Evolutionary conservation across 345 rosid genomes (phyloP).

Genomic region (Syzygium grande): DNA sequence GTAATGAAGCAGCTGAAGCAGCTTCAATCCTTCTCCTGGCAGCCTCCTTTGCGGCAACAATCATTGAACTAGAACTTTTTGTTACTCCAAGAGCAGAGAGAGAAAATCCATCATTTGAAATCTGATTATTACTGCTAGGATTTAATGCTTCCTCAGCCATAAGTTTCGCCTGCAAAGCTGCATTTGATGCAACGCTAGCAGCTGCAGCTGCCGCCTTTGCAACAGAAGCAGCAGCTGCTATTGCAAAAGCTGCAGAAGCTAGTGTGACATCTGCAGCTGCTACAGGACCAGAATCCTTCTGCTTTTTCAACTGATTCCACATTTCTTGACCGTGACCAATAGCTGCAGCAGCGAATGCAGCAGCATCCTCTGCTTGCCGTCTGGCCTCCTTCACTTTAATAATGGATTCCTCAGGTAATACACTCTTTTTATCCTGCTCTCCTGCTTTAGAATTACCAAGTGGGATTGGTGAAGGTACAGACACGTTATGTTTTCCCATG

Average conservation of each 20-base stretch:
- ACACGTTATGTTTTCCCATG: slow-evolving; percentile 27
- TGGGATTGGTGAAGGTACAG: slow-evolving; percentile 25
- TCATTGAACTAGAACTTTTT: slow-evolving; percentile 46
- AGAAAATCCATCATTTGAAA: slow-evolving; percentile 20
- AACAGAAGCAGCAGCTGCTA: slow-evolving; percentile 89
- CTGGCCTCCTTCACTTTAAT: slow-evolving; percentile 59
- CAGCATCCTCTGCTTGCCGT: slow-evolving; percentile 77
- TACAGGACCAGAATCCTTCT: slow-evolving; percentile 40
- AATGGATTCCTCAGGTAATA: slow-evolving; percentile 56
- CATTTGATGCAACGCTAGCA: slow-evolving; percentile 86
- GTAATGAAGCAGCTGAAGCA: slow-evolving; percentile 84
- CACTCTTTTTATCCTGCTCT: slow-evolving; percentile 26
- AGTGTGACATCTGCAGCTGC: slow-evolving; percentile 57
- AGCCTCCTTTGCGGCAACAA: slow-evolving; percentile 74
- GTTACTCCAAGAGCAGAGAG: slow-evolving; percentile 39
- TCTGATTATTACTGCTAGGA: slow-evolving; percentile 16
- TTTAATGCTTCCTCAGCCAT: slow-evolving; percentile 84
- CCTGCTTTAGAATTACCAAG: slow-evolving; percentile 28
- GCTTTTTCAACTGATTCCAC: slow-evolving; percentile 68
- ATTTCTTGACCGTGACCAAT: slow-evolving; percentile 54
- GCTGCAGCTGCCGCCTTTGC: slow-evolving; percentile 99
- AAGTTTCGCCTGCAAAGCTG: slow-evolving; percentile 88
- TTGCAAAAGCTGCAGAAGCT: slow-evolving; percentile 83
- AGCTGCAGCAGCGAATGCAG: slow-evolving; percentile 72
- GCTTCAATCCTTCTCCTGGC: slow-evolving; percentile 81